Percentiles rank a stretch among this genome's conserved stretches.
Evolutionary conservation across 441 rosid species (phyloP).

Genomic region (Arabidopsis lyrata): DNA sequence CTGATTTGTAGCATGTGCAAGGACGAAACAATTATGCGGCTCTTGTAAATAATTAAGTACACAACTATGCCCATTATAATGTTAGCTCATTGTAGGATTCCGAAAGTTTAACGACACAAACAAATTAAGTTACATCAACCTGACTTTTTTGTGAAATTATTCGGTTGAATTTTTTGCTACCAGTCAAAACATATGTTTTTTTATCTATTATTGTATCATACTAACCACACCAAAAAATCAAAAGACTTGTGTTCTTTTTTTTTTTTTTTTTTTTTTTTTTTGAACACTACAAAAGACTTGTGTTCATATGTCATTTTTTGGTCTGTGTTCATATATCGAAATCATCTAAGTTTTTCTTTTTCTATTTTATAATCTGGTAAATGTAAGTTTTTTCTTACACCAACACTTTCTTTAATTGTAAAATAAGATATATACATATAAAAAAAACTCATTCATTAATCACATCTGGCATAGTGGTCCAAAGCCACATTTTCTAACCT

Average conservation of each 20-base stretch:
- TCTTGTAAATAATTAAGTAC: background rate
- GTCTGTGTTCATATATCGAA: background rate
- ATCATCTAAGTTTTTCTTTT: background rate
- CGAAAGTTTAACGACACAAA: background rate
- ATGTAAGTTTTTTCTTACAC: background rate
- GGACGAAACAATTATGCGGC: background rate
- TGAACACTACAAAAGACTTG: background rate
- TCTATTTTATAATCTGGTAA: background rate
- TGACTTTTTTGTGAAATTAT: background rate
- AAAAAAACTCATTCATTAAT: background rate
- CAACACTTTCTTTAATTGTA: background rate
- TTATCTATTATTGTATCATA: background rate
- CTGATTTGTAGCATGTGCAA: background rate
- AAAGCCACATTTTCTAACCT: constrained; percentile 16
- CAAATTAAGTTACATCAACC: background rate
- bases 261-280: too few species aligned
- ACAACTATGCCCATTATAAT: background rate
- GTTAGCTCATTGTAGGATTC: background rate
- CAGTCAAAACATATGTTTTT: background rate
- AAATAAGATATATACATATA: background rate
- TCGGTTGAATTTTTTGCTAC: background rate
- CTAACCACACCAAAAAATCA: background rate
- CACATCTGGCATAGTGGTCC: constrained; percentile 26
- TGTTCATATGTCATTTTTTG: background rate
- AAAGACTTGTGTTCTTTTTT: background rate